Evolutionary conservation across 306 rosid species (phyloP).

Genomic region (Vigna mungo): DNA sequence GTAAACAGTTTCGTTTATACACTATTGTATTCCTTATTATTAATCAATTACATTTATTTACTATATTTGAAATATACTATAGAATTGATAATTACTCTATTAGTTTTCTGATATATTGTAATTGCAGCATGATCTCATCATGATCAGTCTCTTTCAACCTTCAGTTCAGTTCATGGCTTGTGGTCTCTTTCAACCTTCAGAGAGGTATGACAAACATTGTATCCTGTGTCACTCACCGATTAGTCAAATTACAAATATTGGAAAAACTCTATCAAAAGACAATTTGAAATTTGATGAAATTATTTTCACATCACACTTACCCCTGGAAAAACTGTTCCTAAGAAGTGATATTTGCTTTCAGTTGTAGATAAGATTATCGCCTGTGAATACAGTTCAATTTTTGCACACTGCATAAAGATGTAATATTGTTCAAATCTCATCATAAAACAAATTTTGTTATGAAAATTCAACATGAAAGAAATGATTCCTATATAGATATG

Average conservation of each 20-base stretch:
- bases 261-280: not conserved
- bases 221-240: not conserved
- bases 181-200: not conserved
- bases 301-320: not conserved
- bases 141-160: not conserved
- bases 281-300: not conserved
- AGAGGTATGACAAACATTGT: not conserved
- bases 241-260: not conserved
- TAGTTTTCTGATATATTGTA: too few species aligned
- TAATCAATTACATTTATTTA: too few species aligned
- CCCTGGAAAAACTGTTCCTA: not conserved
- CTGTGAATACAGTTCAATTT: not conserved
- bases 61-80: too few species aligned
- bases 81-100: too few species aligned
- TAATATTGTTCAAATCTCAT: not conserved
- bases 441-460: not conserved
- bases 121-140: not conserved
- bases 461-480: too few species aligned
- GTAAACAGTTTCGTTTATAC: too few species aligned
- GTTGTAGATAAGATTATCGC: not conserved
- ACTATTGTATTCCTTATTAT: too few species aligned
- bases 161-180: not conserved
- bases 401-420: slow-evolving; percentile 9
- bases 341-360: not conserved
- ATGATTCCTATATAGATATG: not conserved